Evolutionary conservation across 2,329 filamentous ascomycete species (phyloP), one percentile per base, ranked within the genome.

Genomic region (Stylonectria norvegica): DNA sequence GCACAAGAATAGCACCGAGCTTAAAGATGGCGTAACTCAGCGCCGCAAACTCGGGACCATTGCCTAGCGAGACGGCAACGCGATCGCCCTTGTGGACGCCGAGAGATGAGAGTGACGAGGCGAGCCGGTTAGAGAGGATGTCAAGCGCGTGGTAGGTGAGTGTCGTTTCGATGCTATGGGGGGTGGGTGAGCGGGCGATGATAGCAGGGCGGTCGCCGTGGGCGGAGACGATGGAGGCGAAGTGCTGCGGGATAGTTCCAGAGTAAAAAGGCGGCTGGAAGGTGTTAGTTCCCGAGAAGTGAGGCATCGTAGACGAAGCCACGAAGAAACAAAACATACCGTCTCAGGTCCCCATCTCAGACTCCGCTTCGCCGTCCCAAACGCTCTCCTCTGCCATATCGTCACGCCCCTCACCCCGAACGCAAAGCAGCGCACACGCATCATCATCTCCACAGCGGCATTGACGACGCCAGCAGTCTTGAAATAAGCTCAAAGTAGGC

Each of bases 11-110:
- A 17, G 88, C 91, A n/a, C 93, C 93, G 8, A 97, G 76, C 65
- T 97, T 97, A 71, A 91, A 95, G 39, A 93, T 64, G 1, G 90
- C 90, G 65, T 97, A 97, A 5, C 85, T 91, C 15, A 93, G 75
- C 35, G 84, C 83, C 3, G 87, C 88, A 61, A 88, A 91, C 63
- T 95, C 89, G 52, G 84, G 71, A 29, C 81, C 83, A 64, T 95
- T 97, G 12, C 91, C 91, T 36, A 96, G 69, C 45, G 84, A 91
- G 18, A 96, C 81, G 11, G 87, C 90, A 9, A 97, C 86, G 20
- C 89, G 77, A 60, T 94, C 85, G 5, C 89, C 89, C 57, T 90
- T 94, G 45, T 68, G 72, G 1, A 96, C 86, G 3, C 88, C 89
- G 0, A 84, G 68, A 0, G 77, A 78, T 17, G 75, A 67, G 12